Evolutionary conservation across 2,329 filamentous ascomycete species (phyloP), one percentile per base, ranked within the genome.

Genomic region (Lachnum nothofagi): DNA sequence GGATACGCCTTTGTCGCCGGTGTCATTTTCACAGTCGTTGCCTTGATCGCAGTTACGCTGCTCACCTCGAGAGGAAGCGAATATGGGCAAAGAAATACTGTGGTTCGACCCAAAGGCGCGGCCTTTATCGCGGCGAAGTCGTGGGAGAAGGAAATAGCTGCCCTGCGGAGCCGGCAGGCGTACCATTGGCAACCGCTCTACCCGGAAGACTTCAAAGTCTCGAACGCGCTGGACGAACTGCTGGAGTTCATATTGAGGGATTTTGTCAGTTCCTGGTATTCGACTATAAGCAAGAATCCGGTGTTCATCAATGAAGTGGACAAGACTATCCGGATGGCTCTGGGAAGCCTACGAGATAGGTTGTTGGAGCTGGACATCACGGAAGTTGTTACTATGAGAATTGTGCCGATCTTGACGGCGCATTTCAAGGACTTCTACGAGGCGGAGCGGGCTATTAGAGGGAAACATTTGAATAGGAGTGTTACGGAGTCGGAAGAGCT

Each of bases 401-500:
- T 97, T 40, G 84, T 96, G 33, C 94, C 94, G 10, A 82, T 97
- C 50, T 67, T 98, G 57, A 97, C 91, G 24, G 77, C 81, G 8
- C 93, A 98, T 68, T 81, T 98, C 60, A 87, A 81, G 57, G 88
- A 95, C 58, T 95, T 95, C 60, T 88, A 91, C 66, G 83, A 93
- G 56, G 93, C 93, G 0, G 93, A 98, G 71, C 80, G 86, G 49
- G 79, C 82, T 7, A 88, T 98, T 9, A 80, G 91, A 46, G 94
- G 94, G 10, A 86, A 83, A 65, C 88, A 95, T 67, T 73, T 97
- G 48, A 93, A 90, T 60, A 82, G 88, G 44, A 90, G 85, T 56
- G 83, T 98, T 47, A 97, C 94, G 2, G 93, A 98, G 70, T 95
- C 91, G 1, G 91, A 96, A 64, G 93, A 98, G 75, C 74, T 98